Base-by-base conservation (phyloP, 192 early-diverging fungal species). In the Chytriomyces hyalinus region DNA sequence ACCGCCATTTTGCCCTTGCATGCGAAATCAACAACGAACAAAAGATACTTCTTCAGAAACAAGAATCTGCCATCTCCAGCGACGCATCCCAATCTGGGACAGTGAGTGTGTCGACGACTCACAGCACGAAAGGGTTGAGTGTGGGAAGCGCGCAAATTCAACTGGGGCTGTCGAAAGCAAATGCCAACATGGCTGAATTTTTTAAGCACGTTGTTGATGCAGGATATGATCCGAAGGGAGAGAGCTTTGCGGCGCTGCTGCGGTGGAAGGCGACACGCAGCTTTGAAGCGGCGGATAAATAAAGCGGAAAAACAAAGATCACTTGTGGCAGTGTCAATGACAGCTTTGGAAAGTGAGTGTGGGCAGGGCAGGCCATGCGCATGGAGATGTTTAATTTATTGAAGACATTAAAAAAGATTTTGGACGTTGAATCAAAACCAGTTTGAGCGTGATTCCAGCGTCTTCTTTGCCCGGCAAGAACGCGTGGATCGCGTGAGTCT, bases 381-480 rank as follows among this genome's bases (percentile, higher is more conserved):
- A 13, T 57, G 53, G 13, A 57, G 20, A n/a, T 57, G 20, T 57
- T 20, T 57, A 57, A 57, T n/a, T 13, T 57, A 57, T 20, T 13
- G 15, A 57, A 13, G 13, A n/a, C 20, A 57, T 57, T 57, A 13
- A 13, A 57, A 57, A 57, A 57, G 53, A 57, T 20, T 13, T n/a
- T 57, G 51, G n/a, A 57, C 24, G 24, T 26, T 26, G 36, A 36
- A 36, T 3, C 48, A 91, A 92, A 75, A 91, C 90, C 50, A 87
- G 88, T 76, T 89, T 87, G 73, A 96, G 90, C 79, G 88, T 89
- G 67, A 88, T 90, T 80, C 95, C 96, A 17, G 96, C 89, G 17
- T 36, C 36, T 36, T 36, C 36, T 36, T 36, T 36, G 3, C 36
- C 36, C 3, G 3, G 36, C 36, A 36, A 36, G 36, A 36, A 36